Evolutionary conservation across 768 basidiomycete genomes (phyloP).

Genomic region (Aureoboletus auriporus): DNA sequence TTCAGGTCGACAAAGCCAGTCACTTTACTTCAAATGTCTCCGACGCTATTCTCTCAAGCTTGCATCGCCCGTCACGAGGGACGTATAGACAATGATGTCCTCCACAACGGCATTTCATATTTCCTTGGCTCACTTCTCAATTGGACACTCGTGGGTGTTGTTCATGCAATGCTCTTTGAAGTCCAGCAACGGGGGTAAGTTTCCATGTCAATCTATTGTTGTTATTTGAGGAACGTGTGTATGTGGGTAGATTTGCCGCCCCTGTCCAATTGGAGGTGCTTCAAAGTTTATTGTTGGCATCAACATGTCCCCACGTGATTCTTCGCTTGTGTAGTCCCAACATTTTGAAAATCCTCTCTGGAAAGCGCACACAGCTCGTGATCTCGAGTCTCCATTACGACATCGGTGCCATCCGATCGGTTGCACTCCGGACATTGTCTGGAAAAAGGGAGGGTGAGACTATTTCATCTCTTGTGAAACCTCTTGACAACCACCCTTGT

Average conservation of each 20-base stretch:
- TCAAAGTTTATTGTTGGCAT: slow-evolving; percentile 59
- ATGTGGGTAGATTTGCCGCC: slow-evolving; percentile 41
- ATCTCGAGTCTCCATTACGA: slow-evolving; percentile 32
- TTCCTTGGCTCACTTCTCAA: slow-evolving; percentile 69
- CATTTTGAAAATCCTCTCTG: slow-evolving; percentile 44
- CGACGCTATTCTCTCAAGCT: slow-evolving; percentile 63
- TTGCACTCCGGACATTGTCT: slow-evolving; percentile 38
- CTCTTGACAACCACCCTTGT: background rate
- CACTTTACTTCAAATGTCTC: slow-evolving; percentile 60
- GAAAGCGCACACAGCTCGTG: slow-evolving; percentile 33
- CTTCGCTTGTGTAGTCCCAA: slow-evolving; percentile 56
- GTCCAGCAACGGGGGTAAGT: slow-evolving; percentile 53
- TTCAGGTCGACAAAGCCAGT: slow-evolving; percentile 69
- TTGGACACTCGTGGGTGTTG: slow-evolving; percentile 77
- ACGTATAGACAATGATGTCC: slow-evolving; percentile 62
- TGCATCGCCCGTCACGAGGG: slow-evolving; percentile 43
- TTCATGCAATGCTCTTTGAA: slow-evolving; percentile 59
- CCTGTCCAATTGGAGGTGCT: slow-evolving; percentile 59
- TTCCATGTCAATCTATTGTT: background rate
- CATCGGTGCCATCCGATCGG: slow-evolving; percentile 35
- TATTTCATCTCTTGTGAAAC: background rate
- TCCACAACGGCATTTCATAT: slow-evolving; percentile 75
- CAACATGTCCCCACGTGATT: slow-evolving; percentile 64
- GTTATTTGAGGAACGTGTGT: background rate
- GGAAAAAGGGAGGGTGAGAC: slow-evolving; percentile 35